These are phyloP conservation scores for Phoenix dactylifera DNA, from an alignment of 176 grass and related monocot genomes.

Conservation along the genomic window DNA sequence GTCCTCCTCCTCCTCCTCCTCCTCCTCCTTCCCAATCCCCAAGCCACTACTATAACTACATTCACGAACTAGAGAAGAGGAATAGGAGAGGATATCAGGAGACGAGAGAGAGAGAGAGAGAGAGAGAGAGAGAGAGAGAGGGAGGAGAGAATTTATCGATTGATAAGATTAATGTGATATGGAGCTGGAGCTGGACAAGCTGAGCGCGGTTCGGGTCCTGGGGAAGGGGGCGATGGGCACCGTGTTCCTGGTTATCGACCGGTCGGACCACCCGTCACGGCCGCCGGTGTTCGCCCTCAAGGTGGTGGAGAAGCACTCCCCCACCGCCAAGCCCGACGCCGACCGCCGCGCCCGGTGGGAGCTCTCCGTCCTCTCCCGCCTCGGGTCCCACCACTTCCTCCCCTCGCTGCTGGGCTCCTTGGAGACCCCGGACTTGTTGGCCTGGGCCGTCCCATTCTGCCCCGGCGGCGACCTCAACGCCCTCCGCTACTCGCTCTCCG, in stretches of 20 bases:
- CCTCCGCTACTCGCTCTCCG: conserved; percentile 59
- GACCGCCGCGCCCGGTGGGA: conserved; percentile 81
- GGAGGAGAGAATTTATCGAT: background rate
- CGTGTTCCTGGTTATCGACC: conserved; percentile 68
- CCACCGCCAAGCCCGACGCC: conserved; percentile 38
- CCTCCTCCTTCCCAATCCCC: too few species aligned
- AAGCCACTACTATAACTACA: too few species aligned
- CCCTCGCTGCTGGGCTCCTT: conserved; percentile 54
- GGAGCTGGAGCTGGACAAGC: conserved; percentile 86
- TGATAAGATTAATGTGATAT: conserved; percentile 11
- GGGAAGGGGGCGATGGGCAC: conserved; percentile 92
- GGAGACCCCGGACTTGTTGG: conserved; percentile 78
- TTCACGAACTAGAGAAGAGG: too few species aligned
- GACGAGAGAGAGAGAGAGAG: too few species aligned
- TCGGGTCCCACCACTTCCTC: conserved; percentile 59
- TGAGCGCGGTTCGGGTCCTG: conserved; percentile 68
- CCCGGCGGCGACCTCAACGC: conserved; percentile 85
- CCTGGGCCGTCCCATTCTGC: conserved; percentile 84
- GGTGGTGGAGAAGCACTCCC: conserved; percentile 66
- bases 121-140: too few species aligned
- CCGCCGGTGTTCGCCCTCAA: conserved; percentile 67
- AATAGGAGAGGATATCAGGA: background rate
- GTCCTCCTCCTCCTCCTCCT: too few species aligned
- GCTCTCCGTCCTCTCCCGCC: conserved; percentile 53
- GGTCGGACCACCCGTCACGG: background rate